Evolutionary conservation across 1,284 basidiomycete species (phyloP).

Genomic region (Leucoagaricus sp.): DNA sequence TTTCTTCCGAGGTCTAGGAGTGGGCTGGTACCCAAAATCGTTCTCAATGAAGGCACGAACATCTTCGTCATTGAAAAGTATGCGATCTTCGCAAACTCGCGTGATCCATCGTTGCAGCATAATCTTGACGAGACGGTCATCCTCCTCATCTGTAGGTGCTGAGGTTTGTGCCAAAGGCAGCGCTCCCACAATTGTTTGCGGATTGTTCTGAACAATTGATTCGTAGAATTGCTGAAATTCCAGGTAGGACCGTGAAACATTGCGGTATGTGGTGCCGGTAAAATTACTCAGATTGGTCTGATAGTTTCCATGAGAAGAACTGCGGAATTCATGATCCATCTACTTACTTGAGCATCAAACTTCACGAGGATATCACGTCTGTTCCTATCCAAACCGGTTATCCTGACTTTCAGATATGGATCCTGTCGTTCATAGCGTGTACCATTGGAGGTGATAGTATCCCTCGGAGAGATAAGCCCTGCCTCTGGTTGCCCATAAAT

Average conservation of each 20-base stretch:
- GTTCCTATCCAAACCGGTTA: constrained; percentile 90
- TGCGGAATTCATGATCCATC: neutral
- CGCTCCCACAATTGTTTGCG: constrained; percentile 91
- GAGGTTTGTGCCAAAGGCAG: constrained; percentile 91
- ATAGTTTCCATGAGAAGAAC: neutral
- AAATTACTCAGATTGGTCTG: constrained; percentile 94
- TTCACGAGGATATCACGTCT: constrained; percentile 89
- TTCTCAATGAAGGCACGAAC: constrained; percentile 90
- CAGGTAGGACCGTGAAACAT: constrained; percentile 87
- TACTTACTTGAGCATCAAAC: constrained; percentile 86
- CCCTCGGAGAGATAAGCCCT: constrained; percentile 74
- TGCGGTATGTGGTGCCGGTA: constrained; percentile 84
- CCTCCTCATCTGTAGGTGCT: constrained; percentile 93
- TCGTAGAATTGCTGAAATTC: constrained; percentile 94
- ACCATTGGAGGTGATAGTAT: constrained; percentile 65
- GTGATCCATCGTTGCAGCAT: constrained; percentile 93
- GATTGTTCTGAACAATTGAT: constrained; percentile 78
- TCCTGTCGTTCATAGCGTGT: constrained; percentile 70
- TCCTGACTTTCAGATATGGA: constrained; percentile 84
- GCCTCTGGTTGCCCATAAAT: constrained; percentile 83
- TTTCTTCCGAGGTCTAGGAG: constrained; percentile 72
- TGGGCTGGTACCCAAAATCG: constrained; percentile 92
- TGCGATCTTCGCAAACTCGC: constrained; percentile 86
- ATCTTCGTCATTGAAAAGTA: constrained; percentile 87
- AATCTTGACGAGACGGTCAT: constrained; percentile 89